phyloP scores from a whole-genome alignment of 148 eudicot genomes.

The Vaccinium macrocarpon region DNA sequence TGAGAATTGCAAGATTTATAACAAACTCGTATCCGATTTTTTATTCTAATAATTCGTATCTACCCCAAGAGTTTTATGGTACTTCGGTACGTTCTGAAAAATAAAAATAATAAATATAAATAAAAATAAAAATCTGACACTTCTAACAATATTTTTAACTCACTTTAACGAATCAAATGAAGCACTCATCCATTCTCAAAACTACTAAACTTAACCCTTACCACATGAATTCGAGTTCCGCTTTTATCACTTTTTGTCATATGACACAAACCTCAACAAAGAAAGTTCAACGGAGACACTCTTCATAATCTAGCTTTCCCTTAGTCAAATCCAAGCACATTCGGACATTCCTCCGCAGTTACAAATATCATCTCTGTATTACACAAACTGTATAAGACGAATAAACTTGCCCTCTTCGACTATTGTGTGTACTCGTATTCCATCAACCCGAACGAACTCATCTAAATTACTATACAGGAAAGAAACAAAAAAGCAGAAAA shows the following conservation, averaged over 20 bases:
- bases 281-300: neutral
- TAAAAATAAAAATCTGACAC: too few relatives aligned
- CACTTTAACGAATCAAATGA: too few relatives aligned
- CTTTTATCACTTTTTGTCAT: neutral
- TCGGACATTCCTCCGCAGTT: neutral
- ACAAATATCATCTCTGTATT: neutral
- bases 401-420: slow-evolving; percentile 9
- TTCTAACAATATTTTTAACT: too few relatives aligned
- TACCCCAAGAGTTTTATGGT: too few relatives aligned
- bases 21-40: too few relatives aligned
- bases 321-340: neutral
- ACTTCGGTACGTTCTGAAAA: too few relatives aligned
- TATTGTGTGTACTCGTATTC: slow-evolving; percentile 8
- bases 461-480: neutral
- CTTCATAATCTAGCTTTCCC: neutral
- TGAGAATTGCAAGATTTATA: neutral
- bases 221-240: neutral
- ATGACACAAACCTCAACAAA: neutral
- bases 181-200: too few relatives aligned
- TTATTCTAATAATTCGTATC: too few relatives aligned
- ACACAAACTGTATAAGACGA: neutral
- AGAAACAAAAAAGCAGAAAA: neutral
- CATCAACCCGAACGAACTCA: neutral
- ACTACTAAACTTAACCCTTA: neutral
- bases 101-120: too few relatives aligned